phyloP scores from a whole-genome alignment of 1,139 yeast genomes.

The Nakaseomyces sp. region DNA sequence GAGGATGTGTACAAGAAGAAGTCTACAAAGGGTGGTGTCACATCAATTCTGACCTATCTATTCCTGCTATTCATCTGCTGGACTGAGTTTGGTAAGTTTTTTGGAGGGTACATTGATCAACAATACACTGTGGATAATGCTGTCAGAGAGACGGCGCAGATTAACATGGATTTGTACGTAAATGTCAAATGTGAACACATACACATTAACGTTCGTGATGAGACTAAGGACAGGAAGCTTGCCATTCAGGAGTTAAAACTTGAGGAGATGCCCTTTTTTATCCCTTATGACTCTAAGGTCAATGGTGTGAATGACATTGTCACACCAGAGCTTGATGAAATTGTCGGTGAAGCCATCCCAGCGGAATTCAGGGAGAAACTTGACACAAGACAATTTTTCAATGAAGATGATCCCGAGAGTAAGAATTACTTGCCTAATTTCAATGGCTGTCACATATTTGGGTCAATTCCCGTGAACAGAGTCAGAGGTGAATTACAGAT shows the following conservation, averaged over 20 bases:
- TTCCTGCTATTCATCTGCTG: conserved; percentile 62
- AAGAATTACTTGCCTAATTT: conserved; percentile 15
- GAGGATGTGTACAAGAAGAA: conserved; percentile 66
- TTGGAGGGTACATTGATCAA: conserved; percentile 77
- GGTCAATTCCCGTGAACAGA: conserved; percentile 76
- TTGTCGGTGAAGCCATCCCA: conserved; percentile 53
- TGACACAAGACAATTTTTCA: conserved; percentile 18
- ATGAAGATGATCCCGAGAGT: conserved; percentile 22
- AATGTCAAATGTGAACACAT: conserved; percentile 76
- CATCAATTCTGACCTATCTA: conserved; percentile 57
- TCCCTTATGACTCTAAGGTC: conserved; percentile 43
- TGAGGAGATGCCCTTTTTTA: conserved; percentile 49
- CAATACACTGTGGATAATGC: conserved; percentile 65
- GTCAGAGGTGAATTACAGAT: conserved; percentile 82
- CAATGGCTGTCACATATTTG: conserved; percentile 77
- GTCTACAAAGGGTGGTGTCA: conserved; percentile 66
- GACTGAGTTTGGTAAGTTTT: conserved; percentile 78
- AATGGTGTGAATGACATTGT: conserved; percentile 40
- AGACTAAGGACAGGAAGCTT: conserved; percentile 64
- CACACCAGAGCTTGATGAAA: conserved; percentile 61
- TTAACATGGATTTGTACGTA: conserved; percentile 73
- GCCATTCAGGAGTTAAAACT: conserved; percentile 68
- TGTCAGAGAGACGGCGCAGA: conserved; percentile 50
- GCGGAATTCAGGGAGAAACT: conserved; percentile 47
- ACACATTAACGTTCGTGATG: conserved; percentile 70